A percentile compares a stretch with the other conserved stretches of the same genome.
Evolutionary conservation across 306 rosid genomes (phyloP).

Genomic region (Trifolium repens): DNA sequence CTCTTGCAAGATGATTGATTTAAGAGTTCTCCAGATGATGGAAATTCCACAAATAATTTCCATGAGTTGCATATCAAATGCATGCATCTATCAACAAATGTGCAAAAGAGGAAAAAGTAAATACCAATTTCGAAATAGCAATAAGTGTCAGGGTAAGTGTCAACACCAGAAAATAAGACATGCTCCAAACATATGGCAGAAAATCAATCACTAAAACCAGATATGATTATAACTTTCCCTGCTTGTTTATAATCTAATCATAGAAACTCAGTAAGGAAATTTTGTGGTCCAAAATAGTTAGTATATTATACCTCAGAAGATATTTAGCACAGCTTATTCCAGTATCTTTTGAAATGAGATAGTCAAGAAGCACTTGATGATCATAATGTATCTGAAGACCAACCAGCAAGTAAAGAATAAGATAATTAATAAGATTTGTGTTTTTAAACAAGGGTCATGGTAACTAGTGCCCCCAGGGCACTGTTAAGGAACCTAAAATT

Average conservation of each 20-base stretch:
- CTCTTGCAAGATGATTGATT: conserved; percentile 63
- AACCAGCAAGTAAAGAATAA: conserved; percentile 33
- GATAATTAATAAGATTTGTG: conserved; percentile 3
- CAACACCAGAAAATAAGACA: conserved; percentile 8
- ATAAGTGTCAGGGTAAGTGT: conserved; percentile 23
- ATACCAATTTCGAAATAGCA: conserved; percentile 28
- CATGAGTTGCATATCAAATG: conserved; percentile 66
- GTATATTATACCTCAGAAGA: conserved; percentile 64
- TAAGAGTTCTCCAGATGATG: conserved; percentile 43
- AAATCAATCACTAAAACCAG: conserved; percentile 17
- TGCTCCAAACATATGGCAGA: conserved; percentile 23
- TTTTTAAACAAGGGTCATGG: not conserved
- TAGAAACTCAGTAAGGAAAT: not conserved
- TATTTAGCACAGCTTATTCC: conserved; percentile 87
- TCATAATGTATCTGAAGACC: conserved; percentile 87
- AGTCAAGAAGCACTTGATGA: conserved; percentile 90
- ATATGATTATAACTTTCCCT: conserved; percentile 16
- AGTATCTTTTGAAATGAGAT: conserved; percentile 86
- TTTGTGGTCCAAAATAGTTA: conserved; percentile 4
- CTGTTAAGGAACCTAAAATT: too few relatives aligned
- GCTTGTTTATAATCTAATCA: conserved; percentile 23
- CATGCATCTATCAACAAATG: conserved; percentile 61
- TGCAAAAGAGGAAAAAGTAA: conserved; percentile 39
- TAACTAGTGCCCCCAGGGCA: too few relatives aligned
- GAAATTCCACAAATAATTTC: conserved; percentile 59